These are phyloP conservation scores for Lippia alba DNA, from an alignment of 305 asterid species.

Conservation along the genomic window DNA sequence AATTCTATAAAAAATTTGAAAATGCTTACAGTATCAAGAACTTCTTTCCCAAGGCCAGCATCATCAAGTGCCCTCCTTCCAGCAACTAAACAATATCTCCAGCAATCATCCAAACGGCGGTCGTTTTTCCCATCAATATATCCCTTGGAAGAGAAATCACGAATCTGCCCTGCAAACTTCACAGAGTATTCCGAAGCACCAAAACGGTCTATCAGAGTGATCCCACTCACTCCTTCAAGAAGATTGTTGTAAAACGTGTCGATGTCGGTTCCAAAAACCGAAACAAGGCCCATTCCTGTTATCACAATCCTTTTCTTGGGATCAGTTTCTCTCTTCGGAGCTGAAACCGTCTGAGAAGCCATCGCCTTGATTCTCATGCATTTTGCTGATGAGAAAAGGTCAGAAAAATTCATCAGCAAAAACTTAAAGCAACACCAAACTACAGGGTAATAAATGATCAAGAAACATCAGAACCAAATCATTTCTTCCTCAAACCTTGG, in stretches of 20 bases:
- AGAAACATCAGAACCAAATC: background rate
- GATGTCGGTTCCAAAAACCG: conserved; percentile 66
- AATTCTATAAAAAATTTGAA: background rate
- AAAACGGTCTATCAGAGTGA: conserved; percentile 59
- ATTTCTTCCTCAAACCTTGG: too few species aligned
- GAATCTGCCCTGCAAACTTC: conserved; percentile 48
- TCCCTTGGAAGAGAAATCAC: conserved; percentile 61
- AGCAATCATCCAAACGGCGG: conserved; percentile 50
- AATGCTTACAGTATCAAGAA: conserved; percentile 36
- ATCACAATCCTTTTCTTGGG: conserved; percentile 70
- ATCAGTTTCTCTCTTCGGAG: conserved; percentile 65
- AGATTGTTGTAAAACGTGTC: conserved; percentile 60
- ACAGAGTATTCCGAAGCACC: conserved; percentile 66
- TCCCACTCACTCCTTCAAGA: conserved; percentile 64
- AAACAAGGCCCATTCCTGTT: conserved; percentile 70
- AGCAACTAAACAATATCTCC: conserved; percentile 60
- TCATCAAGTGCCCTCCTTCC: conserved; percentile 64
- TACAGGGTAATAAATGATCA: background rate
- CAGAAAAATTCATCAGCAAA: background rate
- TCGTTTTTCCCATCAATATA: conserved; percentile 71
- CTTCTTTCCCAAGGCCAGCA: conserved; percentile 46
- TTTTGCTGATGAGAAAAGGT: conserved; percentile 34
- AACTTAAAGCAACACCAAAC: background rate
- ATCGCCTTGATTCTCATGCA: conserved; percentile 50
- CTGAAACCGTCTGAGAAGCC: conserved; percentile 45